Conservation (phyloP, 2,329 filamentous ascomycete genomes). For the Atkinsonella hypoxylon region DNA sequence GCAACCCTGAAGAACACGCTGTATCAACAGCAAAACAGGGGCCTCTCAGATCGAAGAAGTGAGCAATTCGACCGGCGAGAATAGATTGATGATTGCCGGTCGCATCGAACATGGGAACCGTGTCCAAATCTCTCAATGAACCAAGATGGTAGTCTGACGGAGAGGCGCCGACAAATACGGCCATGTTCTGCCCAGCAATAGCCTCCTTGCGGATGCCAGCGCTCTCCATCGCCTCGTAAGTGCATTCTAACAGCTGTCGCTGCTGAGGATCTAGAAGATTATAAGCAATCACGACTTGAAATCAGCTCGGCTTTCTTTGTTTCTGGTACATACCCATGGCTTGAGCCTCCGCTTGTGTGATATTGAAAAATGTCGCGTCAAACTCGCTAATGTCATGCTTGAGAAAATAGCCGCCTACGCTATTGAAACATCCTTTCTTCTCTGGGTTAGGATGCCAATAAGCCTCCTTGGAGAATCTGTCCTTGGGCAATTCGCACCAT, state of each 20-base stretch:
- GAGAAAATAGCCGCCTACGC: constrained; percentile 28
- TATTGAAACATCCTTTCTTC: constrained; percentile 28
- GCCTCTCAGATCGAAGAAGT: constrained; percentile 42
- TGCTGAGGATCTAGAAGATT: constrained; percentile 35
- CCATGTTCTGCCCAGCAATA: constrained; percentile 34
- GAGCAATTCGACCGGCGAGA: constrained; percentile 41
- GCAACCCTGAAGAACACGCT: constrained; percentile 38
- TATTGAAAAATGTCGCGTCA: constrained; percentile 39
- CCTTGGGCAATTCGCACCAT: constrained; percentile 29
- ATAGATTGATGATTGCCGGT: constrained; percentile 39
- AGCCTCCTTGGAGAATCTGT: constrained; percentile 33
- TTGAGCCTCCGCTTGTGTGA: constrained; percentile 37
- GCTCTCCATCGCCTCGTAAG: constrained; percentile 42
- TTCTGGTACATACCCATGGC: constrained; percentile 26
- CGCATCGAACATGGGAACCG: constrained; percentile 38
- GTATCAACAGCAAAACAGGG: constrained; percentile 41
- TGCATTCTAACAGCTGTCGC: constrained; percentile 38
- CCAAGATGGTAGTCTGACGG: constrained; percentile 37
- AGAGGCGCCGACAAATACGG: constrained; percentile 36
- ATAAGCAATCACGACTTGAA: not conserved
- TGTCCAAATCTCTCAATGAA: constrained; percentile 30
- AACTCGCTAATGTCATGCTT: constrained; percentile 33
- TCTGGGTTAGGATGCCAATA: constrained; percentile 31
- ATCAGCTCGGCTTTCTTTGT: not conserved
- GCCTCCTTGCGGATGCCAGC: constrained; percentile 36